Evolutionary conservation across 164 flowering plant species (phyloP).

Genomic region (Berberis thunbergii): DNA sequence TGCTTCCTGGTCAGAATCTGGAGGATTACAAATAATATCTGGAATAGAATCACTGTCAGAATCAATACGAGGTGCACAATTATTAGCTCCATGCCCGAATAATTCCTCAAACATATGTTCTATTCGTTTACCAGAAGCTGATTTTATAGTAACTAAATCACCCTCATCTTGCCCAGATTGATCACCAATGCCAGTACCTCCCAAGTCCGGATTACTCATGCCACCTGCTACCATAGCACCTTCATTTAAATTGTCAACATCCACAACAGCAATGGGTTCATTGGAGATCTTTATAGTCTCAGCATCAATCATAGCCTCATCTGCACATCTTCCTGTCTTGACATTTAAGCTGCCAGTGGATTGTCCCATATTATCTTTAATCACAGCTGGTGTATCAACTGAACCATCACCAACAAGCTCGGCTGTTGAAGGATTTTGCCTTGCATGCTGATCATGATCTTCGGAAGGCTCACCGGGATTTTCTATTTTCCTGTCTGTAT

Average conservation of each 20-base stretch:
- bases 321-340: conserved; percentile 12
- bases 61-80: too few relatives aligned
- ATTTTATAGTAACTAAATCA: too few relatives aligned
- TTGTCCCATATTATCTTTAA: conserved; percentile 6
- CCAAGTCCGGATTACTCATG: too few relatives aligned
- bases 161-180: too few relatives aligned
- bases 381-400: conserved; percentile 2
- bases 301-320: conserved; percentile 21
- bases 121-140: too few relatives aligned
- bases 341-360: conserved; percentile 2
- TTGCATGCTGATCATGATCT: conserved; percentile 1
- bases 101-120: too few relatives aligned
- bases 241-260: conserved; percentile 4
- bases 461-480: conserved; percentile 13
- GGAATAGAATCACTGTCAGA: too few relatives aligned
- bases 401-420: conserved; percentile 8
- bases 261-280: conserved; percentile 3
- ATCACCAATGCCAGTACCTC: too few relatives aligned
- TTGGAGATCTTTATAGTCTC: conserved; percentile 5
- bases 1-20: too few relatives aligned
- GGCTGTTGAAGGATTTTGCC: conserved; percentile 9
- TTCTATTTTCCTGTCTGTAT: conserved; percentile 12
- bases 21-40: too few relatives aligned
- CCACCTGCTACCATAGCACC: not conserved
- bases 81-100: too few relatives aligned